A percentile compares a stretch with the other conserved stretches of the same genome.
Evolutionary conservation across 2,329 filamentous ascomycete species (phyloP).

Genomic region (Fusarium praegraminearum): DNA sequence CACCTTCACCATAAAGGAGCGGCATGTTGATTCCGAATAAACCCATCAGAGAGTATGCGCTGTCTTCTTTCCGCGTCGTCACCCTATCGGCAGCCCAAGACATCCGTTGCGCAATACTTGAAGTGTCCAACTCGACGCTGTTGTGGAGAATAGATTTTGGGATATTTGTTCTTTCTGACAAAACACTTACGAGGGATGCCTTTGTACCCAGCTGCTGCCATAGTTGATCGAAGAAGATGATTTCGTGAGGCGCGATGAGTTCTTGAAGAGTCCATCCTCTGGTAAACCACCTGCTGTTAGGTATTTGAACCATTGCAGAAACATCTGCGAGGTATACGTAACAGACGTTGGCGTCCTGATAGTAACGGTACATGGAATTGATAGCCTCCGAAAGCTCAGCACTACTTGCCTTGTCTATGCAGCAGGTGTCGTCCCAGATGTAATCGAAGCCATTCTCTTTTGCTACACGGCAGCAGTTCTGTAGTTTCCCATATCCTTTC

Average conservation of each 20-base stretch:
- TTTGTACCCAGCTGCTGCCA: constrained; percentile 10
- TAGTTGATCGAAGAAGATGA: constrained; percentile 3
- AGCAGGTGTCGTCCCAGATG: constrained; percentile 41
- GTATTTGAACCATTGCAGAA: neutral
- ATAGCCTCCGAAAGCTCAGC: constrained; percentile 36
- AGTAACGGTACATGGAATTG: constrained; percentile 42
- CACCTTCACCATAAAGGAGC: neutral
- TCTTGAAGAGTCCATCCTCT: constrained; percentile 32
- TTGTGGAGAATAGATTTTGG: neutral
- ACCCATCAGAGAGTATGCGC: constrained; percentile 14
- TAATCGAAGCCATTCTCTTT: constrained; percentile 2
- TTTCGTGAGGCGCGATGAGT: neutral
- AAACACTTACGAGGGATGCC: fast-evolving
- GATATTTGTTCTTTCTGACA: neutral
- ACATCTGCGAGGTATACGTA: constrained; percentile 34
- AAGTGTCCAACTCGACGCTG: neutral
- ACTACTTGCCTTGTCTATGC: constrained; percentile 40
- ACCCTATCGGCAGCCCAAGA: constrained; percentile 15
- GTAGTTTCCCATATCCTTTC: neutral
- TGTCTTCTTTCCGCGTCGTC: constrained; percentile 9
- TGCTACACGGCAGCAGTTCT: neutral
- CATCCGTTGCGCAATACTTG: constrained; percentile 17
- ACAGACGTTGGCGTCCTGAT: constrained; percentile 16
- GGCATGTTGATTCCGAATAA: constrained; percentile 13
- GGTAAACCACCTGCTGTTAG: constrained; percentile 11